These are phyloP conservation scores for Suzukiozyma palmioleophila DNA, from an alignment of 1,139 yeast genomes.

Conservation along the genomic window DNA sequence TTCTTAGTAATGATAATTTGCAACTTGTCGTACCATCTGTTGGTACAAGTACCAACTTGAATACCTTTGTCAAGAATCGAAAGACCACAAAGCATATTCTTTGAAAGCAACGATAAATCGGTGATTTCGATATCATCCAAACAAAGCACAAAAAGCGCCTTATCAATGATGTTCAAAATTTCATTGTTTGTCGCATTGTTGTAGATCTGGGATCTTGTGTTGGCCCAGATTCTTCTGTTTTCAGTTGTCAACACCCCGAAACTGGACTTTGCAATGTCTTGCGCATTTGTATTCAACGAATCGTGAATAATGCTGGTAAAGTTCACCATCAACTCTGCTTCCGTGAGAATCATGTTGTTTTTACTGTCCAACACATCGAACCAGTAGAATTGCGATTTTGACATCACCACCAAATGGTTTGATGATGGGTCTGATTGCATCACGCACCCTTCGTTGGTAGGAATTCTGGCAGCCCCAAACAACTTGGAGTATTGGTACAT, in stretches of 20 bases:
- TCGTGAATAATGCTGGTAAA: conserved; percentile 74
- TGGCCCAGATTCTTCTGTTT: conserved; percentile 82
- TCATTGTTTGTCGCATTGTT: conserved; percentile 54
- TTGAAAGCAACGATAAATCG: conserved; percentile 64
- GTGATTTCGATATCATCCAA: conserved; percentile 72
- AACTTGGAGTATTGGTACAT: conserved; percentile 87
- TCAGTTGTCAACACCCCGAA: conserved; percentile 90
- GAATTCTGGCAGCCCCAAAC: conserved; percentile 84
- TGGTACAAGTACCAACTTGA: conserved; percentile 91
- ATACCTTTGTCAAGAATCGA: conserved; percentile 77
- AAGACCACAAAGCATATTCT: conserved; percentile 83
- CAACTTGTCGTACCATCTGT: conserved; percentile 91
- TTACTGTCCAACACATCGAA: conserved; percentile 79
- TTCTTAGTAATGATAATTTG: conserved; percentile 87
- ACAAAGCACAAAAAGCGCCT: conserved; percentile 77
- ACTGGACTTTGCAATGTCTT: conserved; percentile 74
- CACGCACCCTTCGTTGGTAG: conserved; percentile 73
- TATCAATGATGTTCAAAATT: conserved; percentile 69
- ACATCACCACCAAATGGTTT: conserved; percentile 77
- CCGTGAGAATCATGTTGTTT: conserved; percentile 65
- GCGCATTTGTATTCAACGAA: conserved; percentile 53
- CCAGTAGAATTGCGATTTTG: conserved; percentile 90
- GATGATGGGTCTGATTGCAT: conserved; percentile 77
- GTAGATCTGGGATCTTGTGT: conserved; percentile 52
- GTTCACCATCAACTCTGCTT: conserved; percentile 71